These are phyloP conservation scores for Schrenkiella parvula DNA, from an alignment of 345 rosid genomes.

Conservation along the genomic window DNA sequence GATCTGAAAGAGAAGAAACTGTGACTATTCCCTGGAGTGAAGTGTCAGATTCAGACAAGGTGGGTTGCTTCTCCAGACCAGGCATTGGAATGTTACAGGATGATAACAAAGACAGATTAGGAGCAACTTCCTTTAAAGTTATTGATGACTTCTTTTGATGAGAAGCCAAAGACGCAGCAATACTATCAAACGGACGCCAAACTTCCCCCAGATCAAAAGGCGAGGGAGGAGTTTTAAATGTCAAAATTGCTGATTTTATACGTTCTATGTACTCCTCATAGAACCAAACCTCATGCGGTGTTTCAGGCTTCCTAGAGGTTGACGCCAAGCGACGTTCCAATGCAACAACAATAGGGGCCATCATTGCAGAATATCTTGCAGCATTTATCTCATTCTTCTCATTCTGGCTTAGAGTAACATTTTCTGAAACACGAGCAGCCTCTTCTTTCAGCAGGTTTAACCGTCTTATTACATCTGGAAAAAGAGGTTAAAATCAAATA, in stretches of 20 bases:
- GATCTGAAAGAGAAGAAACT: conserved; percentile 67
- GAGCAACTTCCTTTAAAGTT: conserved; percentile 82
- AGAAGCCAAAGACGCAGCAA: conserved; percentile 80
- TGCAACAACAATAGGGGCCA: conserved; percentile 88
- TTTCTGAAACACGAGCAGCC: conserved; percentile 79
- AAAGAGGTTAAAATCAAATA: conserved; percentile 15
- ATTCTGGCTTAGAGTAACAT: conserved; percentile 74
- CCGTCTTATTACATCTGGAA: conserved; percentile 81
- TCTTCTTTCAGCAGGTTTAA: conserved; percentile 82
- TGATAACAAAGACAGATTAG: conserved; percentile 69
- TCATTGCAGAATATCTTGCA: conserved; percentile 92
- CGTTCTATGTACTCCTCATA: conserved; percentile 61
- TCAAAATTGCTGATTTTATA: conserved; percentile 58
- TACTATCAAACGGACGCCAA: conserved; percentile 82
- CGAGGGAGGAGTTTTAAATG: conserved; percentile 74
- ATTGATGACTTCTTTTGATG: conserved; percentile 78
- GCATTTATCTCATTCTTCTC: conserved; percentile 87
- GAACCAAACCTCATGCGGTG: conserved; percentile 91
- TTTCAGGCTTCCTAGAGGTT: conserved; percentile 80
- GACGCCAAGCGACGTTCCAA: conserved; percentile 90
- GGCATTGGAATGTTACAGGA: conserved; percentile 95
- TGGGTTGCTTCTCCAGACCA: conserved; percentile 77
- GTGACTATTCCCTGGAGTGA: conserved; percentile 64
- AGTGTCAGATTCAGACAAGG: conserved; percentile 48
- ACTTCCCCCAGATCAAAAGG: conserved; percentile 74